These are phyloP conservation scores for Pachyrhizus erosus DNA, from an alignment of 306 rosid species.

Conservation along the genomic window DNA sequence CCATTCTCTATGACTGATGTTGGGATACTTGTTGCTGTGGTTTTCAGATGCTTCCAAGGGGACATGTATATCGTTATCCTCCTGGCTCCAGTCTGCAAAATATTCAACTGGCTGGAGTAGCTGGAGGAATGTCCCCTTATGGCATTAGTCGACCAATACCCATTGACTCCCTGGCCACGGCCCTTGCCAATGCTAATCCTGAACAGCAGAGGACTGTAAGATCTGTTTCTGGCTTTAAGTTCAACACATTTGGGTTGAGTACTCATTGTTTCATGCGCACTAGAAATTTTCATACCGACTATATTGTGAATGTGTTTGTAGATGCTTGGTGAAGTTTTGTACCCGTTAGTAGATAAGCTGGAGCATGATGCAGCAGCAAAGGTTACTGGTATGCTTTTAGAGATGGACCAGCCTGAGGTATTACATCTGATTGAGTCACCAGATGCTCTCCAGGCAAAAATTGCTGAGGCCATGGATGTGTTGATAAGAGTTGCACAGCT, in stretches of 20 bases:
- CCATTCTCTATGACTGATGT: neutral
- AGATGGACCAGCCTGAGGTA: conserved; percentile 76
- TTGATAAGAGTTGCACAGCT: conserved; percentile 56
- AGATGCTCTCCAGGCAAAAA: conserved; percentile 57
- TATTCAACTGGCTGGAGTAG: conserved; percentile 47
- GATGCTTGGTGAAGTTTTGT: conserved; percentile 69
- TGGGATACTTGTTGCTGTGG: neutral
- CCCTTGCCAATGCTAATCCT: conserved; percentile 59
- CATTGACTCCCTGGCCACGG: conserved; percentile 50
- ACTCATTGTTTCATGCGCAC: neutral
- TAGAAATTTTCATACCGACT: neutral
- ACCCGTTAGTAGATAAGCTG: conserved; percentile 60
- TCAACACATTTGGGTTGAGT: neutral
- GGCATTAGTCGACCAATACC: conserved; percentile 50
- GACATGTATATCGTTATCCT: conserved; percentile 52
- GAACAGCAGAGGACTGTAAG: conserved; percentile 63
- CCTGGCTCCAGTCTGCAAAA: conserved; percentile 52
- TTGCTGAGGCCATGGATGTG: conserved; percentile 59
- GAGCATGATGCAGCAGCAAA: conserved; percentile 59
- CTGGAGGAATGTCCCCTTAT: conserved; percentile 47
- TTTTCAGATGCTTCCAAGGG: conserved; percentile 61
- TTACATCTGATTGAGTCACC: conserved; percentile 66
- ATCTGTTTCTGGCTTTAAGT: neutral
- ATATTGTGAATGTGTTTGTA: conserved; percentile 32
- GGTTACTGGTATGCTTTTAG: conserved; percentile 72